phyloP scores from a whole-genome alignment of 78 protist genomes.

The Dictyostelium capitatum region DNA sequence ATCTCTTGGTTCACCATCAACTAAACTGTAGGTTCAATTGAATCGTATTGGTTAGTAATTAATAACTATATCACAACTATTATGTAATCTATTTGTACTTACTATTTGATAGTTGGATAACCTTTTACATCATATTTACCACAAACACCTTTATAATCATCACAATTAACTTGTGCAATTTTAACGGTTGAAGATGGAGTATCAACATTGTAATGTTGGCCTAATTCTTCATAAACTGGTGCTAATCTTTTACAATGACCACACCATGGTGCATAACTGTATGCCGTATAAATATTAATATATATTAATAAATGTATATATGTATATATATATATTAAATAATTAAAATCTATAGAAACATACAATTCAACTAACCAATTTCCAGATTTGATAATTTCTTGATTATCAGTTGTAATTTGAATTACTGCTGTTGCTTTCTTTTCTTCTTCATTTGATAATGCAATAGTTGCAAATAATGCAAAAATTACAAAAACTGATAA shows the following conservation, averaged over 20 bases:
- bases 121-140: constrained; percentile 33
- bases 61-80: background rate
- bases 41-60: background rate
- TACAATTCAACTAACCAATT: constrained; percentile 47
- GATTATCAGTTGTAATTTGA: constrained; percentile 18
- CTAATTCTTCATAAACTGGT: constrained; percentile 89
- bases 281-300: too few species aligned
- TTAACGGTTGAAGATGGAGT: background rate
- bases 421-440: background rate
- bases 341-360: background rate
- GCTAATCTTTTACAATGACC: constrained; percentile 94
- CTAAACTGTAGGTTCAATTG: too few species aligned
- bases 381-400: background rate
- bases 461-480: background rate
- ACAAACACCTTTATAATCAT: constrained; percentile 15
- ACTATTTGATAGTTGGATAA: constrained; percentile 71
- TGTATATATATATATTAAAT: too few species aligned
- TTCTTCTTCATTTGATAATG: background rate
- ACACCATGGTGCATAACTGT: constrained; percentile 93
- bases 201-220: constrained; percentile 24
- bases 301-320: too few species aligned
- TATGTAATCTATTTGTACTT: background rate
- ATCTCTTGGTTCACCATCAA: constrained; percentile 15
- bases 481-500: background rate
- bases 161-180: constrained; percentile 82